phyloP scores from a whole-genome alignment of 2,329 filamentous ascomycete genomes.

The Aspergillus versicolor region DNA sequence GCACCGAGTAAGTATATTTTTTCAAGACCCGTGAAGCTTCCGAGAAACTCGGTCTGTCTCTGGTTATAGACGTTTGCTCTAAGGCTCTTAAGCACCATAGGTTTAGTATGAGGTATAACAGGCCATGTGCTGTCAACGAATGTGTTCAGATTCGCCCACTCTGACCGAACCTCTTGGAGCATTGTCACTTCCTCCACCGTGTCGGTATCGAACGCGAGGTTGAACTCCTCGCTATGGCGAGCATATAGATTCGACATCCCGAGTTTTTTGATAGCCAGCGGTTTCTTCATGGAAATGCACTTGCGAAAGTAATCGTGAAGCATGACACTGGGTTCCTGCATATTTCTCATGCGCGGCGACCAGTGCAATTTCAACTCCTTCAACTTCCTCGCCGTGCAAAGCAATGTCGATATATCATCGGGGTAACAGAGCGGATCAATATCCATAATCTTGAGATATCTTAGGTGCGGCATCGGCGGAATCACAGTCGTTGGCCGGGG shows the following conservation, averaged over 20 bases:
- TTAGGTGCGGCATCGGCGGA: conserved; percentile 57
- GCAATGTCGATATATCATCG: conserved; percentile 59
- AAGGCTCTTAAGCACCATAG: conserved; percentile 48
- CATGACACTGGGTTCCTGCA: conserved; percentile 57
- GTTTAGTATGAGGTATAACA: conserved; percentile 24
- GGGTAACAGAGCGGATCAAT: conserved; percentile 65
- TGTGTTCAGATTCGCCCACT: conserved; percentile 39
- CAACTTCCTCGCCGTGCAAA: conserved; percentile 55
- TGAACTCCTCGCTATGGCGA: conserved; percentile 49
- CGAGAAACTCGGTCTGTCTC: conserved; percentile 45
- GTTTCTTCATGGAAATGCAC: conserved; percentile 48
- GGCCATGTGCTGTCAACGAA: conserved; percentile 60
- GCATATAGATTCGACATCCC: conserved; percentile 60
- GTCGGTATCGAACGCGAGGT: conserved; percentile 43
- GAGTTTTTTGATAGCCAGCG: conserved; percentile 50
- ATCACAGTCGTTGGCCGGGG: conserved; percentile 58
- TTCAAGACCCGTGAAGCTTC: conserved; percentile 47
- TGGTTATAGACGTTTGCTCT: conserved; percentile 51
- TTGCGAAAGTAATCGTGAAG: conserved; percentile 58
- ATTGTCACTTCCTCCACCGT: conserved; percentile 51
- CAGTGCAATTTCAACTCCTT: conserved; percentile 59
- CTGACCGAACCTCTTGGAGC: conserved; percentile 52
- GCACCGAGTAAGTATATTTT: conserved; percentile 53
- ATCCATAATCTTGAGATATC: conserved; percentile 54
- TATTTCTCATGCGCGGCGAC: conserved; percentile 61